Evolutionary conservation across 129 eudicot genomes (phyloP).

Genomic region (Dittrichia graveolens): DNA sequence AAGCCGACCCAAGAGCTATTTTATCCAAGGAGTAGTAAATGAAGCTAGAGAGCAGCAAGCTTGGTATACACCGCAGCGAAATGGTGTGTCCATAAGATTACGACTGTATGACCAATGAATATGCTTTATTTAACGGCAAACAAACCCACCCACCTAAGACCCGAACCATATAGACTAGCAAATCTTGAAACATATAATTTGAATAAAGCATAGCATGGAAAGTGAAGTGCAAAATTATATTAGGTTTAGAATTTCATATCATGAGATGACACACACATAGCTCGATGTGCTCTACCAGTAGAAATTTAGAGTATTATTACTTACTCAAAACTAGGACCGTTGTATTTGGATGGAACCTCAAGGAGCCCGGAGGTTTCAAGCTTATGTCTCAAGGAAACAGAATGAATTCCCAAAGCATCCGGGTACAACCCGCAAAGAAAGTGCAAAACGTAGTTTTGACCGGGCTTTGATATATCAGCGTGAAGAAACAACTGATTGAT

Average conservation of each 20-base stretch:
- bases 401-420: slow-evolving; percentile 88
- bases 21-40: background rate
- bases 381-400: slow-evolving; percentile 71
- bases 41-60: background rate
- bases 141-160: too few relatives aligned
- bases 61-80: background rate
- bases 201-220: background rate
- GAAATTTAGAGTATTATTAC: slow-evolving; percentile 26
- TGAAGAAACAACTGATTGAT: slow-evolving; percentile 82
- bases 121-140: too few relatives aligned
- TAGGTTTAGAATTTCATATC: background rate
- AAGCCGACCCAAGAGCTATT: slow-evolving; percentile 1
- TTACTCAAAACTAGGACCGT: slow-evolving; percentile 77
- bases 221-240: background rate
- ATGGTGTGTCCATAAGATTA: slow-evolving; percentile 8
- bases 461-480: slow-evolving; percentile 73
- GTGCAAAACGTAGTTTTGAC: slow-evolving; percentile 58
- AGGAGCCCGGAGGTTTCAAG: slow-evolving; percentile 49
- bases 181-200: background rate
- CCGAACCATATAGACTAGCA: background rate
- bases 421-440: slow-evolving; percentile 92
- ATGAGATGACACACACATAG: background rate
- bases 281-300: background rate
- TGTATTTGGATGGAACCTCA: slow-evolving; percentile 51
- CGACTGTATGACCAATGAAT: background rate